These are phyloP conservation scores for Oryza rufipogon DNA, from an alignment of 176 grass and related monocot species.

Conservation along the genomic window DNA sequence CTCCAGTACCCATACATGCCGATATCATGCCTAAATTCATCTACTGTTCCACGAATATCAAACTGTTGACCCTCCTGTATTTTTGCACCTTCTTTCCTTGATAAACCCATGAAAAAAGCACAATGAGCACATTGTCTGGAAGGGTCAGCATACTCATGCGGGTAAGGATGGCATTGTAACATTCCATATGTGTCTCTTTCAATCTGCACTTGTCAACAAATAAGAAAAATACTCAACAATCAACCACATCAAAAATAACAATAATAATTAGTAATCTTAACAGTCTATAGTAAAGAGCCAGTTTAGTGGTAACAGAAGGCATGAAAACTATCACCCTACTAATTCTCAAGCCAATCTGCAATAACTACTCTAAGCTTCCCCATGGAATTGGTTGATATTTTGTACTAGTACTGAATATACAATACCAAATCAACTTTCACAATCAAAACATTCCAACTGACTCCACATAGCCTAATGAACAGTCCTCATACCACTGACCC, in stretches of 20 bases:
- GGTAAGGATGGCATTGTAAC: slow-evolving; percentile 97
- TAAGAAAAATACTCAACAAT: slow-evolving; percentile 2
- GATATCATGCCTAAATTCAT: slow-evolving; percentile 85
- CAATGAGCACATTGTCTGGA: slow-evolving; percentile 81
- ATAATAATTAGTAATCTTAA: neutral
- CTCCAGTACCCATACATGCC: slow-evolving; percentile 90
- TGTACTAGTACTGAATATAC: neutral
- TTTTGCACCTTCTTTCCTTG: slow-evolving; percentile 85
- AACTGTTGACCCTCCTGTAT: slow-evolving; percentile 97
- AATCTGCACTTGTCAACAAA: slow-evolving; percentile 60
- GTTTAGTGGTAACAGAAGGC: neutral
- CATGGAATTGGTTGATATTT: neutral
- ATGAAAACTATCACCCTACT: neutral
- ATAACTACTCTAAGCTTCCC: neutral
- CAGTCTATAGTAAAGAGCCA: neutral
- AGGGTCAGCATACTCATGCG: slow-evolving; percentile 75
- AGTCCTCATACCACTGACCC: neutral
- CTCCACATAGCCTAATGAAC: neutral
- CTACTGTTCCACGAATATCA: slow-evolving; percentile 95
- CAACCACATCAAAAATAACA: slow-evolving; percentile 8
- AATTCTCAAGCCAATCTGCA: neutral
- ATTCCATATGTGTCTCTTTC: slow-evolving; percentile 91
- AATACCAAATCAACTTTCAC: neutral
- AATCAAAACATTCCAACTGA: neutral
- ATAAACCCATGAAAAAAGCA: slow-evolving; percentile 97